A percentile compares a stretch with the other conserved stretches of the same genome.
Conservation (phyloP, 139 green algal species). For the Haematococcus lacustris region DNA sequence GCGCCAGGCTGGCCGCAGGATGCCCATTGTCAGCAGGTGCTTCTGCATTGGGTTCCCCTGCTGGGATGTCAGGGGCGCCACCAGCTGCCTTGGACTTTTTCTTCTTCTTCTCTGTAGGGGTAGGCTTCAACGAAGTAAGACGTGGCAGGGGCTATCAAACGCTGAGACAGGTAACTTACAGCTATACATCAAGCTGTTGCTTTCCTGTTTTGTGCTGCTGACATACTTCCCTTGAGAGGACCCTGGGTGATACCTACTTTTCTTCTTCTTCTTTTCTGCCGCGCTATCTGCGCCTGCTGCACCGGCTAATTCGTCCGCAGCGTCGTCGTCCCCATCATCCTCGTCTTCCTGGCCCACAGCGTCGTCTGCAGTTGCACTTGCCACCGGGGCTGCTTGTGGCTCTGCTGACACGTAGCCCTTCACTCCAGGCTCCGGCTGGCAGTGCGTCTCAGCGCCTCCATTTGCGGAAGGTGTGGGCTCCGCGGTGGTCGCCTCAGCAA, state of each 20-base stretch:
- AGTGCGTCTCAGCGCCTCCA: too few relatives aligned
- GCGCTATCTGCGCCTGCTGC: background rate
- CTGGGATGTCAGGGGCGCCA: background rate
- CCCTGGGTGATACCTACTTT: background rate
- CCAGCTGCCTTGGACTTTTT: background rate
- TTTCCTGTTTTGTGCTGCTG: background rate
- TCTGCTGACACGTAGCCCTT: background rate
- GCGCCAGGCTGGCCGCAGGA: background rate
- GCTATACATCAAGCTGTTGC: background rate
- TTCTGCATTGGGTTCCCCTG: background rate
- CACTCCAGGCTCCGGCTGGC: too few relatives aligned
- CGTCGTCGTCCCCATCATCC: constrained; percentile 1
- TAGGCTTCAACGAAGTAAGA: background rate
- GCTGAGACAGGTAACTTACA: background rate
- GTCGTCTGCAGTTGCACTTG: background rate
- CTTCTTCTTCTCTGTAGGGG: constrained; percentile 8
- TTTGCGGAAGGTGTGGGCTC: too few relatives aligned
- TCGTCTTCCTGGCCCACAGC: background rate
- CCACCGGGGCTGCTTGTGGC: background rate
- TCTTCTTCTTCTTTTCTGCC: constrained; percentile 9
- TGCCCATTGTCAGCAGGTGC: background rate
- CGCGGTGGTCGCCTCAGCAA: too few relatives aligned
- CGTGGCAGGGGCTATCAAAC: background rate
- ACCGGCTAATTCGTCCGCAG: background rate
- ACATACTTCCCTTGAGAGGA: background rate